Percentiles rank a stretch among this genome's conserved stretches.
Conservation (phyloP, 495 filamentous ascomycete species). For the Penicillium silybi region DNA sequence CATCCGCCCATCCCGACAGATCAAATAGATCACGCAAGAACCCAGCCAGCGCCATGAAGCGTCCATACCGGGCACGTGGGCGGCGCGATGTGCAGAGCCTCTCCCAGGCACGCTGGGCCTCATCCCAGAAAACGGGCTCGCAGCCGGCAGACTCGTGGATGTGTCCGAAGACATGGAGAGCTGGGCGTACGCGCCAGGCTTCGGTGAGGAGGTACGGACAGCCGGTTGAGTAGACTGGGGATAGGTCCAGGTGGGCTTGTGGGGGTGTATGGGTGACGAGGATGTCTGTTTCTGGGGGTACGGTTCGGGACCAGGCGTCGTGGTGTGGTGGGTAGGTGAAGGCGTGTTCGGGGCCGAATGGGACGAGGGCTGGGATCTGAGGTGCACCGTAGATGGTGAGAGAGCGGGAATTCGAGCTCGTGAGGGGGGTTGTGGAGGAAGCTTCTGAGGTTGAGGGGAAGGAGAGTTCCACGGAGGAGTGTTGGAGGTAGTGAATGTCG, state of each 20-base stretch:
- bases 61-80: slow-evolving; percentile 20
- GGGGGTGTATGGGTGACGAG: slow-evolving; percentile 77
- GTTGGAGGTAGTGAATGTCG: slow-evolving; percentile 62
- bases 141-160: slow-evolving; percentile 64
- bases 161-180: slow-evolving; percentile 86
- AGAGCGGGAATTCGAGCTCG: slow-evolving; percentile 25
- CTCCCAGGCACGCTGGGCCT: slow-evolving; percentile 70
- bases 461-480: slow-evolving; percentile 49
- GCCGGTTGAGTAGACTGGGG: slow-evolving; percentile 55
- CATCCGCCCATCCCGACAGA: slow-evolving; percentile 57
- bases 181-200: slow-evolving; percentile 73
- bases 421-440: slow-evolving; percentile 11
- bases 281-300: slow-evolving; percentile 75
- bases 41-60: slow-evolving; percentile 33
- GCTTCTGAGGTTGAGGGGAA: slow-evolving; percentile 28
- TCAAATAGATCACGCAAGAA: slow-evolving; percentile 51
- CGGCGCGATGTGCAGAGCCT: slow-evolving; percentile 44
- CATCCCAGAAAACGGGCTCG: slow-evolving; percentile 73
- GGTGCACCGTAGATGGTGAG: slow-evolving; percentile 61
- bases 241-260: slow-evolving; percentile 70
- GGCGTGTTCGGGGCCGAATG: slow-evolving; percentile 58
- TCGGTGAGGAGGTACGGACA: slow-evolving; percentile 73
- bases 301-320: slow-evolving; percentile 60
- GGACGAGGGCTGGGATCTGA: slow-evolving; percentile 54
- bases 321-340: slow-evolving; percentile 58